Evolutionary conservation across 192 early-diverging fungal species (phyloP).

Genomic region (Piromyces finnis): DNA sequence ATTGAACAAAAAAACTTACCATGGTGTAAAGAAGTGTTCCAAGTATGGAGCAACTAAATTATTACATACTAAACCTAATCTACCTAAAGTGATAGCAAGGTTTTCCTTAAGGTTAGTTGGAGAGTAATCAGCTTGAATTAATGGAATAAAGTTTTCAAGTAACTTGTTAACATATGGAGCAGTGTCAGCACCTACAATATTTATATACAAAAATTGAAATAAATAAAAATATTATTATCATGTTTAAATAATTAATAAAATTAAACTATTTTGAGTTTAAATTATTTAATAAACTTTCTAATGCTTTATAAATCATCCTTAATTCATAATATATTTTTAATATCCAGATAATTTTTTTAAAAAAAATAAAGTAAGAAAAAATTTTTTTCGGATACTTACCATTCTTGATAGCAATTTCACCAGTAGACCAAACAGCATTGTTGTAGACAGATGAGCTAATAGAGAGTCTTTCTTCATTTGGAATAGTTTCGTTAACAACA

Average conservation of each 20-base stretch:
- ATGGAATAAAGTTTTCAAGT: conserved; percentile 64
- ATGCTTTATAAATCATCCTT: too few relatives aligned
- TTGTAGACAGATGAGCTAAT: conserved; percentile 41
- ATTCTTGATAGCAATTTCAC: conserved; percentile 83
- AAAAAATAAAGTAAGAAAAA: not conserved
- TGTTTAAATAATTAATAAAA: too few relatives aligned
- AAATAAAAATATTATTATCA: too few relatives aligned
- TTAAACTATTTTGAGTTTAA: too few relatives aligned
- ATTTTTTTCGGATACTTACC: conserved; percentile 10
- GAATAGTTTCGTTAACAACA: conserved; percentile 52
- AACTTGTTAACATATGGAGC: conserved; percentile 59
- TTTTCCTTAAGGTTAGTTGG: conserved; percentile 76
- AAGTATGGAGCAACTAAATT: conserved; percentile 68
- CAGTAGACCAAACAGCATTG: conserved; percentile 95
- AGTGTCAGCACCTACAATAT: conserved; percentile 60
- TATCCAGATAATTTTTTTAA: too few relatives aligned
- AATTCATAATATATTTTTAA: too few relatives aligned
- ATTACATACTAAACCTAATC: conserved; percentile 78
- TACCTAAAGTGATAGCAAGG: conserved; percentile 92
- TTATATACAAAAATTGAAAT: too few relatives aligned
- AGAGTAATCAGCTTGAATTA: conserved; percentile 50
- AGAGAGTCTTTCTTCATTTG: conserved; percentile 33
- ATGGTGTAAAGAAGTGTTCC: conserved; percentile 59
- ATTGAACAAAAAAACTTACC: too few relatives aligned
- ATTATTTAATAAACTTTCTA: too few relatives aligned